These are phyloP conservation scores for Cladorrhinum sp. DNA, from an alignment of 2,329 filamentous ascomycete genomes.

Conservation along the genomic window DNA sequence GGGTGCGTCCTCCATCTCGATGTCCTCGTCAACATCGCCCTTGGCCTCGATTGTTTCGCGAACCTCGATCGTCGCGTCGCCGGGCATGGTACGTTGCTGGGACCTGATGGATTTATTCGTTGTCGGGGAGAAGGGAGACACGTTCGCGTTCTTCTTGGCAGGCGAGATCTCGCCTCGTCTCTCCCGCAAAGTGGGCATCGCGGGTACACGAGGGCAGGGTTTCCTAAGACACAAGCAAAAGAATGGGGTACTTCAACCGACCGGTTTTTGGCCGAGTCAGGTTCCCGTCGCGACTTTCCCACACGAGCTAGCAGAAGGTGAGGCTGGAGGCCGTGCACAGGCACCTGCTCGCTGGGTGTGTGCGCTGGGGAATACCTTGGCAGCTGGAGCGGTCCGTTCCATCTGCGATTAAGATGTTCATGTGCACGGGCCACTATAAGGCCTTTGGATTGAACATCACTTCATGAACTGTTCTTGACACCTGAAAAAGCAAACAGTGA, in stretches of 20 bases:
- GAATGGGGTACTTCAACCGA: slow-evolving; percentile 22
- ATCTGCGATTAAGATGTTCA: background rate
- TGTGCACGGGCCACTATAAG: background rate
- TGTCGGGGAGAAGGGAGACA: slow-evolving; percentile 21
- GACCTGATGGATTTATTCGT: slow-evolving; percentile 20
- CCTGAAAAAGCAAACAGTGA: too few relatives aligned
- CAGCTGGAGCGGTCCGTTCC: background rate
- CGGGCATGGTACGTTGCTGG: slow-evolving; percentile 32
- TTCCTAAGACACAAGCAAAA: slow-evolving; percentile 16
- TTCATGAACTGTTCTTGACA: too few relatives aligned
- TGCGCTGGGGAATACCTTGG: background rate
- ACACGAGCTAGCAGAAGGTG: background rate
- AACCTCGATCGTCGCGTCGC: slow-evolving; percentile 45
- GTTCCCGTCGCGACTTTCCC: slow-evolving; percentile 9
- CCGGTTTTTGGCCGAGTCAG: slow-evolving; percentile 9
- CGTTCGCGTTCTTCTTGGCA: slow-evolving; percentile 20
- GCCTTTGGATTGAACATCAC: too few relatives aligned
- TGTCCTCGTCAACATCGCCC: slow-evolving; percentile 36
- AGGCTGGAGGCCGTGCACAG: background rate
- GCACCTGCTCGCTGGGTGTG: background rate
- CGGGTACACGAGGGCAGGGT: slow-evolving; percentile 16
- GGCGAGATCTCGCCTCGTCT: slow-evolving; percentile 29
- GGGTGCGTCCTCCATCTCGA: slow-evolving; percentile 43
- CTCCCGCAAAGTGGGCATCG: slow-evolving; percentile 31
- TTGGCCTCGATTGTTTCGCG: slow-evolving; percentile 52